Evolutionary conservation across 768 basidiomycete species (phyloP), one percentile per base, ranked within the genome.

Genomic region (Lentinula aciculospora): DNA sequence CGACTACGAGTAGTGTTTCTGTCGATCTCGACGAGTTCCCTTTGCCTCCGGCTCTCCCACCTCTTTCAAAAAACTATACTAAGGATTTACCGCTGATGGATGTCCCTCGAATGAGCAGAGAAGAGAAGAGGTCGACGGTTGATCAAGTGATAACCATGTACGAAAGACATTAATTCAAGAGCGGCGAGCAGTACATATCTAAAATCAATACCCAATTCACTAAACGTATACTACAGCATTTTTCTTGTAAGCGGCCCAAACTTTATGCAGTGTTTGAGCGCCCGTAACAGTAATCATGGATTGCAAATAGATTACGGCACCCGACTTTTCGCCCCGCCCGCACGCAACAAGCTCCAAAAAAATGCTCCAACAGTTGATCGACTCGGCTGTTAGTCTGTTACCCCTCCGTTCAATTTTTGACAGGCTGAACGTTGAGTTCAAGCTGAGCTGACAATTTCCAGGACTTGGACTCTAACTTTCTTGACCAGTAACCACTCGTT

Each of bases 21-120:
- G 65, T 80, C 21, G 69, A 78, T 59, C 66, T 82, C 48, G 69
- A 72, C 61, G 74, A 78, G 50, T 81, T 82, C 64, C 80, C 80
- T 15, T 62, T 71, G 1, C 79, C 79, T 1, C 80, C 76, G 25
- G 53, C 58, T 13, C 44, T 56, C 39, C 51, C 51, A 23, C 12
- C n/a, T 15, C 28, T 47, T 47, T n/a, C 46, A 8, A 47, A 53
- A 53, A 31, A 17, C 15, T 13, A 39, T 10, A 10, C 32, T 23
- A 17, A 25, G 13, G 36, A 53, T 13, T 17, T 53, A 29, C 50
- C 50, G 46, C 13, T 53, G 25, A 27, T 53, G 32, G 50, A 25
- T 5, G 50, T n/a, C 25, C 9, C 8, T 27, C 36, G 23, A 10
- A 42, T 29, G 53, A 54, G 34, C 7, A 39, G 36, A 28, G 44